Evolutionary conservation across 306 rosid species (phyloP), one percentile per base, ranked within the genome.

Genomic region (Prunus salicina): DNA sequence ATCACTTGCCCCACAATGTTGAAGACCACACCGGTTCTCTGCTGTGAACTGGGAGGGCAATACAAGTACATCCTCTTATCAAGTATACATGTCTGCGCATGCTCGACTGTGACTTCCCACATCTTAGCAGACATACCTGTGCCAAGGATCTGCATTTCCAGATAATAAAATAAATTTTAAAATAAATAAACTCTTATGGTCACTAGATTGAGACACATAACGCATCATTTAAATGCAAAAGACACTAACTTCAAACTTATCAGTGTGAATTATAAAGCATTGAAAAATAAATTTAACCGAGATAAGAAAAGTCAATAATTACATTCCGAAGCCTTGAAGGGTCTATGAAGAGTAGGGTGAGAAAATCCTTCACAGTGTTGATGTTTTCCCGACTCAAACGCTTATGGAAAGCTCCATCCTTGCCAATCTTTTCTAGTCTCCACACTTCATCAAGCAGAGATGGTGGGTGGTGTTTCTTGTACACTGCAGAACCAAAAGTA

Each of bases 381-480:
- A 96, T 82, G 74, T 72, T 87, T 88, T 89, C 92, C 68, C 89
- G 84, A 69, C 87, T 84, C 87, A 96, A 79, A 49, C 99, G 97
- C 85, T 87, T 91, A 79, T 96, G 99, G 79, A 92, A 96, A 76
- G 98, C 97, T 83, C 99, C 99, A 8, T 96, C 99, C 82, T 96
- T 96, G 52, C 99, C 96, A 67, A 92, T 96, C 89, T 92, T 96
- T 78, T 90, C 98, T 77, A 96, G 76, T 87, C 99, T 87, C 99
- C 99, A 95, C 73, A 95, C 97, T 82, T 95, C 99, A 84, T 95
- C 99, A 28, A 52, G 77, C 85, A 96, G 84, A 82, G 72, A 79
- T 38, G 99, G 99, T 79, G 99, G 99, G 81, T 96, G 98, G 84
- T 96, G 99, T 80, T 96, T 96, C 91, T 91, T 92, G 84, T 96